A percentile compares a stretch with the other conserved stretches of the same genome.
Evolutionary conservation across 192 early-diverging fungal genomes (phyloP).

Genomic region (Backusella parvicylindrica): DNA sequence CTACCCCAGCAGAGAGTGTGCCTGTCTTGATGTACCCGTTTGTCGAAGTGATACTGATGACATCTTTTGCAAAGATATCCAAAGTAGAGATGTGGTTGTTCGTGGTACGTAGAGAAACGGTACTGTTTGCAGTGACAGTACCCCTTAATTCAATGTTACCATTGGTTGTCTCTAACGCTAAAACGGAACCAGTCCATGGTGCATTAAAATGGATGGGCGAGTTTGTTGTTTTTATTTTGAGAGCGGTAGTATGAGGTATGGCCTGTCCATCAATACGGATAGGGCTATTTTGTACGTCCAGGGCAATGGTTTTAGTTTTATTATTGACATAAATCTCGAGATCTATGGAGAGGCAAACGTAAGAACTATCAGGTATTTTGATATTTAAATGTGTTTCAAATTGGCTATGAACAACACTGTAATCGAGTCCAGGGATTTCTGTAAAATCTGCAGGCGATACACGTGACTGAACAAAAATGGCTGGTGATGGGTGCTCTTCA

Average conservation of each 20-base stretch:
- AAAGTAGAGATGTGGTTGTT: background rate
- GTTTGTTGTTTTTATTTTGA: background rate
- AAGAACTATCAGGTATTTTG: background rate
- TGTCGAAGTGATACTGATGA: background rate
- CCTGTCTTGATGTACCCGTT: background rate
- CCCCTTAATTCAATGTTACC: background rate
- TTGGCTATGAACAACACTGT: background rate
- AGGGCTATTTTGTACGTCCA: background rate
- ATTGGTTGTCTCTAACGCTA: background rate
- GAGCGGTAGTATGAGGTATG: background rate
- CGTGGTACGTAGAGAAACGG: background rate
- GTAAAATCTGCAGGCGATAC: background rate
- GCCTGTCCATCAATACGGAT: background rate
- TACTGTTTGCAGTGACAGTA: background rate
- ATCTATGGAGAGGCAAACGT: background rate
- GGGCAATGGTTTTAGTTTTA: background rate
- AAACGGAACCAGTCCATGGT: background rate
- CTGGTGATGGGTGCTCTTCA: background rate
- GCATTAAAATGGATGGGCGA: background rate
- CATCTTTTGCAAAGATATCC: background rate
- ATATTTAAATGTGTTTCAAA: background rate
- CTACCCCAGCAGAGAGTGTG: background rate
- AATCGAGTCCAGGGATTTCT: background rate
- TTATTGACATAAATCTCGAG: background rate
- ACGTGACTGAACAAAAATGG: background rate